phyloP scores from a whole-genome alignment of 2,329 filamentous ascomycete genomes.

The Alternaria atra region DNA sequence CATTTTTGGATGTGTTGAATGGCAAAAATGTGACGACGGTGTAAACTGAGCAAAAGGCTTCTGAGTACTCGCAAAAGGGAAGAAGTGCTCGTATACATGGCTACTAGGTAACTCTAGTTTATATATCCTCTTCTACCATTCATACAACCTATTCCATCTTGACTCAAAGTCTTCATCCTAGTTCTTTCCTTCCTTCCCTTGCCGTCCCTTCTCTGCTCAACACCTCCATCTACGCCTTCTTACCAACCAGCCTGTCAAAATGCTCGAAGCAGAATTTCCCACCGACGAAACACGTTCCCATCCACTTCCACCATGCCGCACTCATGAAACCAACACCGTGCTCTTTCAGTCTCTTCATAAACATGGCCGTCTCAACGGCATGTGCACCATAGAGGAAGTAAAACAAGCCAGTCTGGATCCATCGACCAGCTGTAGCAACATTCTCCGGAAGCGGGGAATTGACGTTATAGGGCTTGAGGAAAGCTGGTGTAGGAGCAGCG shows the following conservation, averaged over 20 bases:
- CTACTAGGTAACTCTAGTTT: neutral
- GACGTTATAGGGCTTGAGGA: conserved; percentile 27
- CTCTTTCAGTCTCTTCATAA: conserved; percentile 24
- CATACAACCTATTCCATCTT: neutral
- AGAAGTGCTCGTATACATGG: neutral
- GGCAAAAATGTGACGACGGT: conserved; percentile 16
- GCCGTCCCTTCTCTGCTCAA: neutral
- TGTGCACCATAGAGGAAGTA: conserved; percentile 37
- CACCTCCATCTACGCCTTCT: neutral
- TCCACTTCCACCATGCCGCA: conserved; percentile 34
- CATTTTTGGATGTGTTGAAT: conserved; percentile 35
- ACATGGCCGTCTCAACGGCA: conserved; percentile 30
- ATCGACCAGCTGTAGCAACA: conserved; percentile 24
- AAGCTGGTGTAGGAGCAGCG: conserved; percentile 30
- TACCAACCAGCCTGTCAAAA: conserved; percentile 27
- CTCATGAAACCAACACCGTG: conserved; percentile 29
- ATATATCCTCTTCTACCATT: neutral
- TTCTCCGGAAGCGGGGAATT: conserved; percentile 15
- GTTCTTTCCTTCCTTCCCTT: neutral
- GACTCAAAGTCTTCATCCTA: neutral
- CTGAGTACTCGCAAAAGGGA: neutral
- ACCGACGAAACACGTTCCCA: conserved; percentile 36
- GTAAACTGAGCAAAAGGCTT: neutral
- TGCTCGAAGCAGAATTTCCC: conserved; percentile 34
- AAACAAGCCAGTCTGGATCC: conserved; percentile 33